Evolutionary conservation across 2,329 filamentous ascomycete genomes (phyloP).

Genomic region (Polychaeton citri): DNA sequence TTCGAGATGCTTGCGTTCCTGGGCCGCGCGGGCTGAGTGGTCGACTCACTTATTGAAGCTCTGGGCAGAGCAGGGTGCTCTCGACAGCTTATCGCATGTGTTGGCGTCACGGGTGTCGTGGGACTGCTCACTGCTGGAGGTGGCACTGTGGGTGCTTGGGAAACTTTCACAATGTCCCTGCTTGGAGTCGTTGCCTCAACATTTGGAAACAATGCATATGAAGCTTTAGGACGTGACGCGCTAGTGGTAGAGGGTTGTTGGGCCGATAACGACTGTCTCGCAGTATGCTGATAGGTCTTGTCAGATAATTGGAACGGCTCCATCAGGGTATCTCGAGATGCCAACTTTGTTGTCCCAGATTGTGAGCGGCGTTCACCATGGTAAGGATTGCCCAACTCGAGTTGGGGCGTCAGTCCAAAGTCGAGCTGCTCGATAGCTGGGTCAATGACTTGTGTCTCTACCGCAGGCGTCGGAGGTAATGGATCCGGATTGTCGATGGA

Average conservation of each 20-base stretch:
- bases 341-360: too few species aligned
- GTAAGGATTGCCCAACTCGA: too few species aligned
- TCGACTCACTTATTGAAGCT: background rate
- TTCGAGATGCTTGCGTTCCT: slow-evolving; percentile 14
- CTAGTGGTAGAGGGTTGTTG: too few species aligned
- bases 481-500: slow-evolving; percentile 10
- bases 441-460: slow-evolving; percentile 3
- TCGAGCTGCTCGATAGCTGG: slow-evolving; percentile 17
- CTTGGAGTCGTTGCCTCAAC: background rate
- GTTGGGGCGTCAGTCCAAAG: slow-evolving; percentile 11
- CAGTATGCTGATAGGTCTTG: too few species aligned
- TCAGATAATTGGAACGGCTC: too few species aligned
- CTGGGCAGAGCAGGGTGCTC: slow-evolving; percentile 3
- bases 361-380: too few species aligned
- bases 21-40: slow-evolving; percentile 12
- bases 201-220: background rate
- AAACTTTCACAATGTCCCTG: slow-evolving; percentile 6
- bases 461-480: slow-evolving; percentile 8
- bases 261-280: too few species aligned
- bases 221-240: background rate
- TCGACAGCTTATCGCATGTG: background rate
- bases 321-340: too few species aligned
- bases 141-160: background rate
- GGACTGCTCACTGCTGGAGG: background rate
- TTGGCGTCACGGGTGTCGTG: background rate